Conservation (phyloP, 345 rosid species). For the Brassica nigra region DNA sequence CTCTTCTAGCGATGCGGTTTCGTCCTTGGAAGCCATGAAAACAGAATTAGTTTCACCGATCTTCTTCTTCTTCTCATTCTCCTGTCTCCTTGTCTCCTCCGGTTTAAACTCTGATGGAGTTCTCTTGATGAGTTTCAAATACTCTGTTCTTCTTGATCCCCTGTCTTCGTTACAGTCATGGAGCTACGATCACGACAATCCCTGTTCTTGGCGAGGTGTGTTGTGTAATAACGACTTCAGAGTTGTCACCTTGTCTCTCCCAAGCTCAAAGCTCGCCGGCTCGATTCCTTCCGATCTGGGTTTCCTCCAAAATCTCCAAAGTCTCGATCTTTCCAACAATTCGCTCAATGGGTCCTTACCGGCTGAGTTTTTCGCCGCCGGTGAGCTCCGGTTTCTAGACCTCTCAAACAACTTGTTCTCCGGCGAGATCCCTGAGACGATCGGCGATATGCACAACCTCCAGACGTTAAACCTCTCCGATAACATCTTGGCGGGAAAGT, state of each 20-base stretch:
- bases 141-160: constrained; percentile 72
- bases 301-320: constrained; percentile 55
- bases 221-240: constrained; percentile 50
- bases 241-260: constrained; percentile 65
- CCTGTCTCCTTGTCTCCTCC: constrained; percentile 39
- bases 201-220: constrained; percentile 89
- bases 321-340: constrained; percentile 76
- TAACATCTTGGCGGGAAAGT: constrained; percentile 28
- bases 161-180: constrained; percentile 59
- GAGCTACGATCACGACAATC: constrained; percentile 60
- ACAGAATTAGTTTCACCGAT: constrained; percentile 38
- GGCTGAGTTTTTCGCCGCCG: constrained; percentile 53
- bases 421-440: constrained; percentile 56
- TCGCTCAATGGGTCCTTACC: constrained; percentile 83
- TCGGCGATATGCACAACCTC: constrained; percentile 32
- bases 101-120: constrained; percentile 65
- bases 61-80: constrained; percentile 33
- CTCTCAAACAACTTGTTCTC: constrained; percentile 75
- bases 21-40: constrained; percentile 44
- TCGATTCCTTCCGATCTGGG: constrained; percentile 79
- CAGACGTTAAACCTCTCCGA: constrained; percentile 40
- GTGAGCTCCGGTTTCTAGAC: constrained; percentile 63
- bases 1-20: constrained; percentile 45
- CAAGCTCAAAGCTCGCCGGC: constrained; percentile 66
- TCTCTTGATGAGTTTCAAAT: constrained; percentile 72